These are phyloP conservation scores for Pezicula neosporulosa DNA, from an alignment of 2,329 filamentous ascomycete species.

Conservation along the genomic window DNA sequence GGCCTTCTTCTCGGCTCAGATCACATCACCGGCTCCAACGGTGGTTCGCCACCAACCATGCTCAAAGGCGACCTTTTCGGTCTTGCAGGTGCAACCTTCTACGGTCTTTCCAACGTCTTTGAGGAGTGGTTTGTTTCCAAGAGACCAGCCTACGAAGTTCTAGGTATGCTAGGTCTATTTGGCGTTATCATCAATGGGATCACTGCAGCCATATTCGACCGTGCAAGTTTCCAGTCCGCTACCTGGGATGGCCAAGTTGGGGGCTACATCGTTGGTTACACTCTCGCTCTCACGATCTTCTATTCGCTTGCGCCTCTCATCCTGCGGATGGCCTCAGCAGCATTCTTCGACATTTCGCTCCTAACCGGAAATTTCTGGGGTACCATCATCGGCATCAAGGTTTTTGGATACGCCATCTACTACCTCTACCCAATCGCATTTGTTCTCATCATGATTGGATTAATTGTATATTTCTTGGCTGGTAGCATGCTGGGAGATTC, in stretches of 20 bases:
- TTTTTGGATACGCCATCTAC: slow-evolving; percentile 78
- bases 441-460: slow-evolving; percentile 82
- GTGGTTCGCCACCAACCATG: slow-evolving; percentile 63
- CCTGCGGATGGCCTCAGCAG: slow-evolving; percentile 84
- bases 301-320: slow-evolving; percentile 85
- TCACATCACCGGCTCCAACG: slow-evolving; percentile 74
- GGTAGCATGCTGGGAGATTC: slow-evolving; percentile 81
- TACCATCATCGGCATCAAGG: slow-evolving; percentile 83
- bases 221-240: slow-evolving; percentile 61
- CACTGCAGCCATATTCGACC: slow-evolving; percentile 90
- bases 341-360: slow-evolving; percentile 94
- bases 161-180: slow-evolving; percentile 86
- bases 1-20: slow-evolving; percentile 84
- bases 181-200: slow-evolving; percentile 88
- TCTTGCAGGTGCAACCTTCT: slow-evolving; percentile 82
- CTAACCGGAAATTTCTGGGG: slow-evolving; percentile 98
- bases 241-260: slow-evolving; percentile 65
- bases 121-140: slow-evolving; percentile 93
- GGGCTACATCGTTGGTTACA: slow-evolving; percentile 89
- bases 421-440: slow-evolving; percentile 96
- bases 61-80: slow-evolving; percentile 93
- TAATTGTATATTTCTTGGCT: slow-evolving; percentile 83
- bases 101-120: slow-evolving; percentile 85
- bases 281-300: slow-evolving; percentile 76
- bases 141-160: slow-evolving; percentile 85